Evolutionary conservation across 2,329 filamentous ascomycete genomes (phyloP).

Genomic region (Arthroderma sp.): DNA sequence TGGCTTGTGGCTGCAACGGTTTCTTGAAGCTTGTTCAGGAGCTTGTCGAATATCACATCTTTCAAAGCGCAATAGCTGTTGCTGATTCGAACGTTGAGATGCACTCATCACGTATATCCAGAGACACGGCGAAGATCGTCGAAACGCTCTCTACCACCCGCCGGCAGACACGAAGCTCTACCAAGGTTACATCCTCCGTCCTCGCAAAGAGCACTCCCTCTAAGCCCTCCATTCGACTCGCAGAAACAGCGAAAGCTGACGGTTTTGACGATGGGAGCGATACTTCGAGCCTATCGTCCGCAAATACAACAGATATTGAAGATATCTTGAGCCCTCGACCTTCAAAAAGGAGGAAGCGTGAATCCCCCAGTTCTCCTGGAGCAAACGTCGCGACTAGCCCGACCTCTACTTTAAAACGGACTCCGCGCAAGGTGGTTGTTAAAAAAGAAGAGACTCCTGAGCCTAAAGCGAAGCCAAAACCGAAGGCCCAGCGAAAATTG

Average conservation of each 20-base stretch:
- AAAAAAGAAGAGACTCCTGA: conserved; percentile 17
- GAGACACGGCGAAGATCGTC: conserved; percentile 46
- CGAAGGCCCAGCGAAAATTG: conserved; percentile 17
- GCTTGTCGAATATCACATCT: neutral
- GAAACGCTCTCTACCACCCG: conserved; percentile 30
- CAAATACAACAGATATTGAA: conserved; percentile 43
- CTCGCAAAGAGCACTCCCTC: neutral
- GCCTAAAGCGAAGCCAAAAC: conserved; percentile 1
- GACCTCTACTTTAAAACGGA: conserved; percentile 9
- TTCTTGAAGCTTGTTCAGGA: too few species aligned
- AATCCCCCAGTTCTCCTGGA: conserved; percentile 12
- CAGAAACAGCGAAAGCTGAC: neutral
- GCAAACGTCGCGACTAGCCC: conserved; percentile 7
- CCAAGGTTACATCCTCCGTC: neutral
- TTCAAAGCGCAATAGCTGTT: neutral
- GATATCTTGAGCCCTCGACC: conserved; percentile 32
- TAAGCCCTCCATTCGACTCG: neutral
- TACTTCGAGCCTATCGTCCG: conserved; percentile 23
- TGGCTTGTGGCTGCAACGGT: neutral
- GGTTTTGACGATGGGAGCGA: conserved; percentile 14
- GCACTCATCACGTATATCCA: conserved; percentile 46
- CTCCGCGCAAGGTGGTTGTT: conserved; percentile 15
- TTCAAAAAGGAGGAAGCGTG: conserved; percentile 38
- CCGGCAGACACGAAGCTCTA: conserved; percentile 15
- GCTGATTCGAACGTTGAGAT: conserved; percentile 22